Evolutionary conservation across 768 basidiomycete species (phyloP).

Genomic region (Russula compacta): DNA sequence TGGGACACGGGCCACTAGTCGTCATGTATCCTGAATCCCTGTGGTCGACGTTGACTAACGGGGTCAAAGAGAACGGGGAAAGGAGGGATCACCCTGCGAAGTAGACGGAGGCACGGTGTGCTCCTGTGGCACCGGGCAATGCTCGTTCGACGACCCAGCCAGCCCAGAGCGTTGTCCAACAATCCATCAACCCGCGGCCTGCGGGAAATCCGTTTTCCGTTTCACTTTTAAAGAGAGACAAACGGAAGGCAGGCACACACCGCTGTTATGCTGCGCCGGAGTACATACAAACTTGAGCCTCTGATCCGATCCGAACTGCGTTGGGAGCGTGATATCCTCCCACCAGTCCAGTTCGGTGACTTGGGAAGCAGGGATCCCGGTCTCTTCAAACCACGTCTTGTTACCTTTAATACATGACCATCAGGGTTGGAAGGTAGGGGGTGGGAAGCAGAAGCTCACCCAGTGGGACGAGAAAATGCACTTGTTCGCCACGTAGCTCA

Average conservation of each 20-base stretch:
- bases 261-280: slow-evolving; percentile 36
- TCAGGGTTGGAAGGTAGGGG: not conserved
- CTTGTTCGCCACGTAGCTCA: slow-evolving; percentile 18
- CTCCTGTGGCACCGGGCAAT: slow-evolving; percentile 4
- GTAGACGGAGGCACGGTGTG: slow-evolving; percentile 20
- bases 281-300: slow-evolving; percentile 30
- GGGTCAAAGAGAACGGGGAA: not conserved
- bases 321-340: slow-evolving; percentile 25
- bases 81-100: slow-evolving; percentile 24
- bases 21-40: slow-evolving; percentile 35
- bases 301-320: slow-evolving; percentile 9
- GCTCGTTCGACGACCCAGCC: slow-evolving; percentile 33
- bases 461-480: slow-evolving; percentile 33
- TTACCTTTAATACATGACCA: slow-evolving; percentile 18
- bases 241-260: slow-evolving; percentile 21
- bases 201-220: not conserved
- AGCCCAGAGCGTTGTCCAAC: slow-evolving; percentile 31
- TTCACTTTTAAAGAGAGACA: not conserved
- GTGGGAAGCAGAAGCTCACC: slow-evolving; percentile 20
- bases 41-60: not conserved
- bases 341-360: slow-evolving; percentile 37
- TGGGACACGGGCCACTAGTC: slow-evolving; percentile 29
- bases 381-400: slow-evolving; percentile 25
- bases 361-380: slow-evolving; percentile 27
- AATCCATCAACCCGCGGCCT: slow-evolving; percentile 32